A percentile compares a stretch with the other conserved stretches of the same genome.
Evolutionary conservation across 345 rosid genomes (phyloP).

Genomic region (Brassica juncea): DNA sequence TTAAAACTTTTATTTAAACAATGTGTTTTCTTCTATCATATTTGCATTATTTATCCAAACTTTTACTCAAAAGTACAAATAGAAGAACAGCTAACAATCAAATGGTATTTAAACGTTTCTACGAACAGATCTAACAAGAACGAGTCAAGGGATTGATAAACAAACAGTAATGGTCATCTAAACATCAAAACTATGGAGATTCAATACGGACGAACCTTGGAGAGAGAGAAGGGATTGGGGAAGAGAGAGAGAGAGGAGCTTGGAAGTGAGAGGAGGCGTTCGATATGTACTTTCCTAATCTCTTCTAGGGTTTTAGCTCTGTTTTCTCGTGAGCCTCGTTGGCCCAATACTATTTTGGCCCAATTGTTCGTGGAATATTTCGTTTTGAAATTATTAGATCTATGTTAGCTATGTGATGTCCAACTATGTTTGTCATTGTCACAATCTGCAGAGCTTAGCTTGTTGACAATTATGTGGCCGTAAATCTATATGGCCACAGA

Average conservation of each 20-base stretch:
- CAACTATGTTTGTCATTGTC: too few relatives aligned
- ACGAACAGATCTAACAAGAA: too few relatives aligned
- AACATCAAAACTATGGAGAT: background rate
- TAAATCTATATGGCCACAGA: constrained; percentile 5
- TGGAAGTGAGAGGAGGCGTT: too few relatives aligned
- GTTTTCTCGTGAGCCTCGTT: too few relatives aligned
- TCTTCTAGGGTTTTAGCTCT: background rate
- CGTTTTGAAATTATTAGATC: too few relatives aligned
- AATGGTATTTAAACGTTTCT: background rate
- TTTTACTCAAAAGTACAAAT: background rate
- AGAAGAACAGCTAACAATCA: background rate
- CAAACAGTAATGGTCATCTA: background rate
- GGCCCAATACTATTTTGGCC: too few relatives aligned
- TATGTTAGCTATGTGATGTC: too few relatives aligned
- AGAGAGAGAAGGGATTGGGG: background rate
- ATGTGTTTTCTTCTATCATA: too few relatives aligned
- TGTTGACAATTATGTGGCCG: background rate
- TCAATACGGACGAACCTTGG: background rate
- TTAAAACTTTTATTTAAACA: background rate
- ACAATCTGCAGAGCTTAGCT: background rate
- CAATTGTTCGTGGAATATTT: too few relatives aligned
- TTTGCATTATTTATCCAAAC: too few relatives aligned
- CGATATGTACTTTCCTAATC: background rate
- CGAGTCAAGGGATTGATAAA: too few relatives aligned
- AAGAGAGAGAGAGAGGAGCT: background rate